Evolutionary conservation across 176 grass and related monocot genomes (phyloP).

Genomic region (Phoenix dactylifera): DNA sequence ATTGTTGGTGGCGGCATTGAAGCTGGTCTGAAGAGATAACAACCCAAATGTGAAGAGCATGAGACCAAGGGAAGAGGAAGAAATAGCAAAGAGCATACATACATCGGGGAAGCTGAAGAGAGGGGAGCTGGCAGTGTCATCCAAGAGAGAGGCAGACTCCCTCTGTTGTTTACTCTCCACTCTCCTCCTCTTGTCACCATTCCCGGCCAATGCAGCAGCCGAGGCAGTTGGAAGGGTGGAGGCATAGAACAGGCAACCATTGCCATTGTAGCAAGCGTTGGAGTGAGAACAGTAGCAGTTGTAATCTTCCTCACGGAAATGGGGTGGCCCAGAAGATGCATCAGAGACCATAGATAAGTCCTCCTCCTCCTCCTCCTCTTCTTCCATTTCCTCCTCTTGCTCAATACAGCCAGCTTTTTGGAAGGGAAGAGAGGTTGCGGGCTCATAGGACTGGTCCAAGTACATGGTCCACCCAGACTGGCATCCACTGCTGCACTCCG

Average conservation of each 20-base stretch:
- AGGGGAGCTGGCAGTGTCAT: slow-evolving; percentile 94
- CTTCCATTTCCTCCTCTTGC: slow-evolving; percentile 17
- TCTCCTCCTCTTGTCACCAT: slow-evolving; percentile 23
- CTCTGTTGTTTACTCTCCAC: slow-evolving; percentile 27
- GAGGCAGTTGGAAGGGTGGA: slow-evolving; percentile 4
- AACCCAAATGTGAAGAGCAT: background rate
- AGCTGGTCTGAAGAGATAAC: background rate
- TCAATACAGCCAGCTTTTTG: slow-evolving; percentile 3
- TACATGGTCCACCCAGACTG: slow-evolving; percentile 99
- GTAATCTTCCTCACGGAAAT: slow-evolving; percentile 34
- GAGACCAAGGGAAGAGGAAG: background rate
- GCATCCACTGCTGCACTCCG: slow-evolving; percentile 93
- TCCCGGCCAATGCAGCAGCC: background rate
- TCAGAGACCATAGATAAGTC: slow-evolving; percentile 96
- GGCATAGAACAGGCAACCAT: background rate
- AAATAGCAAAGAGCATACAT: background rate
- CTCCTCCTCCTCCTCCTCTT: slow-evolving; percentile 46
- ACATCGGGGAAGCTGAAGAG: slow-evolving; percentile 40
- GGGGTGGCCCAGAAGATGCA: slow-evolving; percentile 83
- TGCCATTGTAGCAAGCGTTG: background rate
- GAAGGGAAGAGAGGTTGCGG: slow-evolving; percentile 2
- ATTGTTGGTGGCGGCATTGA: background rate
- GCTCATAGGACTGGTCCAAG: slow-evolving; percentile 51
- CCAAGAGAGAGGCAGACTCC: slow-evolving; percentile 42
- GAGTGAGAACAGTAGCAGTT: background rate